phyloP scores from a whole-genome alignment of 2,329 filamentous ascomycete genomes.

The Lasiodiplodia sp. region DNA sequence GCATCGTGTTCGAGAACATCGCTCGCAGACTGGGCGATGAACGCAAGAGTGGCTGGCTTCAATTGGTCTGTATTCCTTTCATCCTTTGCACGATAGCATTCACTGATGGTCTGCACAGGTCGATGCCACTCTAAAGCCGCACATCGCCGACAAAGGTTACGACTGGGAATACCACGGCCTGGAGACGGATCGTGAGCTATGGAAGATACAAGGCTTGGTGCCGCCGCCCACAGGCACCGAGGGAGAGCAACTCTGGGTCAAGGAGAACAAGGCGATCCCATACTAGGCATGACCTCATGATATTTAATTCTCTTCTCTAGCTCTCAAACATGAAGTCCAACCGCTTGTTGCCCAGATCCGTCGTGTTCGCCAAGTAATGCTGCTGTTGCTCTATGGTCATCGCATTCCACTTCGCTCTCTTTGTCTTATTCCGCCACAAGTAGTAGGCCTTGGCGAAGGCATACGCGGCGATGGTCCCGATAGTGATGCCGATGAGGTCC shows the following conservation, averaged over 20 bases:
- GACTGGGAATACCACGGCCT: constrained; percentile 54
- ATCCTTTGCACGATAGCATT: too few relatives aligned
- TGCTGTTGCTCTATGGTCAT: constrained; percentile 47
- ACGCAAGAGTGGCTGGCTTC: background rate
- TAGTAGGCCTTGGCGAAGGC: constrained; percentile 54
- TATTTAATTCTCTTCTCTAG: background rate
- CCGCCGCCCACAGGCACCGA: constrained; percentile 46
- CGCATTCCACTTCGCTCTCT: constrained; percentile 40
- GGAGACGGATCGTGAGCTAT: constrained; percentile 53
- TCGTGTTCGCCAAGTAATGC: constrained; percentile 45
- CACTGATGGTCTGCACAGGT: constrained; percentile 32
- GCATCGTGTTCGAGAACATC: constrained; percentile 13
- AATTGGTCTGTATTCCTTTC: background rate
- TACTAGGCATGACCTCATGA: background rate
- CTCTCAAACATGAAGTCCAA: constrained; percentile 26
- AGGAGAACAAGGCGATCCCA: constrained; percentile 34
- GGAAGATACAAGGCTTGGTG: constrained; percentile 53
- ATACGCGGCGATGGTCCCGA: constrained; percentile 63
- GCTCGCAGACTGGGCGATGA: constrained; percentile 30
- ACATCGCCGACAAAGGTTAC: constrained; percentile 51
- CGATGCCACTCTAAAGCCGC: constrained; percentile 46
- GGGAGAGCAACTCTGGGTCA: constrained; percentile 42
- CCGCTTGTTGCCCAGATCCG: constrained; percentile 47
- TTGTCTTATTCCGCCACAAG: constrained; percentile 33
- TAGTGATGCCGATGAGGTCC: constrained; percentile 59